phyloP scores from a whole-genome alignment of 2,329 filamentous ascomycete genomes.

The Ascochyta fabae region DNA sequence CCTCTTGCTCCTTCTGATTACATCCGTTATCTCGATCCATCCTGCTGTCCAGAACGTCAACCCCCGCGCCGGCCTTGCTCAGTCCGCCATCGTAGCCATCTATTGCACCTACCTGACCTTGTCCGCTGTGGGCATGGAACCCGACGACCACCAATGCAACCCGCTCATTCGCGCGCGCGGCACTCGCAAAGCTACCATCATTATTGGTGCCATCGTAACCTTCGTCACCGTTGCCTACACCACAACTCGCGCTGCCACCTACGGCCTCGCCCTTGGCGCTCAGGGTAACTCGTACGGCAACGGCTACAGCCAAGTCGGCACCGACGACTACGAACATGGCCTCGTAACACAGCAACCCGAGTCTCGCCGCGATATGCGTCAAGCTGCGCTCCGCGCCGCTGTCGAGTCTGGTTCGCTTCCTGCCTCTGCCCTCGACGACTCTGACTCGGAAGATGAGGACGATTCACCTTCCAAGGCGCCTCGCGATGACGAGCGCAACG shows the following conservation, averaged over 20 bases:
- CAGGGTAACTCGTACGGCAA: conserved; percentile 61
- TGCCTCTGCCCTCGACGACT: conserved; percentile 83
- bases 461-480: conserved; percentile 60
- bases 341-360: conserved; percentile 86
- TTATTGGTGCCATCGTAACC: conserved; percentile 92
- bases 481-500: conserved; percentile 85
- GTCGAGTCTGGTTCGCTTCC: conserved; percentile 92
- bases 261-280: conserved; percentile 77
- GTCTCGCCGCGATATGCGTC: conserved; percentile 86
- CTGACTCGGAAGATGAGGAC: conserved; percentile 70
- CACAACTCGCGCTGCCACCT: conserved; percentile 92
- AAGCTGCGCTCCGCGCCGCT: conserved; percentile 86
- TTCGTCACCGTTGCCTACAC: conserved; percentile 98
- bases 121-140: conserved; percentile 98
- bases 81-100: conserved; percentile 94
- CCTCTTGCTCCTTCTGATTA: conserved; percentile 78
- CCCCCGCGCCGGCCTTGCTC: conserved; percentile 91
- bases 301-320: conserved; percentile 64
- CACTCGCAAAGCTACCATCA: conserved; percentile 86
- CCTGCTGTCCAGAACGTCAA: conserved; percentile 90
- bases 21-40: conserved; percentile 87
- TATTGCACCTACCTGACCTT: conserved; percentile 99
- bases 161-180: conserved; percentile 85
- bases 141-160: conserved; percentile 93
- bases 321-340: conserved; percentile 80